Conservation (phyloP, 805 yeast genomes). For the Nakazawaea anatomiae region DNA sequence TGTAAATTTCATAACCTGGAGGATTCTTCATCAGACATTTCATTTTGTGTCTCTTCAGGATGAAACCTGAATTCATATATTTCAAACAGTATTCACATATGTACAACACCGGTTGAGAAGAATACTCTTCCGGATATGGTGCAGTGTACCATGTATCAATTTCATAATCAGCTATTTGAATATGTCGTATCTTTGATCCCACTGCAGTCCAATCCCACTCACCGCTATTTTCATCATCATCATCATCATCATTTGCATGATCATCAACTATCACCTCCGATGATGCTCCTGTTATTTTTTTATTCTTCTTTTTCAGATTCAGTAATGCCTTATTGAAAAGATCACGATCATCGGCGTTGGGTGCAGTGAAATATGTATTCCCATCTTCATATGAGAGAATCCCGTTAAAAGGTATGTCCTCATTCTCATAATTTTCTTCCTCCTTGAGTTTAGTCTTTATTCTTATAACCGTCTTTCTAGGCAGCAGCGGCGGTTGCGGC, state of each 20-base stretch:
- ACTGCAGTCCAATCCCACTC: conserved; percentile 12
- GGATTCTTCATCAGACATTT: conserved; percentile 75
- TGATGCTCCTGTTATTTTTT: too few relatives aligned
- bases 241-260: not conserved
- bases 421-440: conserved; percentile 24
- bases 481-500: conserved; percentile 9
- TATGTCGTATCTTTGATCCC: conserved; percentile 45
- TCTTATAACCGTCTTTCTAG: conserved; percentile 9
- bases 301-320: conserved; percentile 15
- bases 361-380: conserved; percentile 55
- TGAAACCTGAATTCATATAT: conserved; percentile 66
- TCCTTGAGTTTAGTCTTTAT: not conserved
- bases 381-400: conserved; percentile 53
- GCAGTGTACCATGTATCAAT: conserved; percentile 90
- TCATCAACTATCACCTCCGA: too few relatives aligned
- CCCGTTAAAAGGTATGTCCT: conserved; percentile 65
- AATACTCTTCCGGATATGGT: conserved; percentile 87
- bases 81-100: conserved; percentile 83
- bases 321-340: conserved; percentile 38
- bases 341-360: conserved; percentile 44
- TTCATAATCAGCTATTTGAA: conserved; percentile 67
- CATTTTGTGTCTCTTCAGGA: conserved; percentile 60
- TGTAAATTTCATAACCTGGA: conserved; percentile 88
- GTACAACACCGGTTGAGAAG: conserved; percentile 53
- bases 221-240: not conserved